Evolutionary conservation across 208 protist genomes (phyloP), one percentile per base, ranked within the genome.

Genomic region (Kentomonas sorsogonicus): DNA sequence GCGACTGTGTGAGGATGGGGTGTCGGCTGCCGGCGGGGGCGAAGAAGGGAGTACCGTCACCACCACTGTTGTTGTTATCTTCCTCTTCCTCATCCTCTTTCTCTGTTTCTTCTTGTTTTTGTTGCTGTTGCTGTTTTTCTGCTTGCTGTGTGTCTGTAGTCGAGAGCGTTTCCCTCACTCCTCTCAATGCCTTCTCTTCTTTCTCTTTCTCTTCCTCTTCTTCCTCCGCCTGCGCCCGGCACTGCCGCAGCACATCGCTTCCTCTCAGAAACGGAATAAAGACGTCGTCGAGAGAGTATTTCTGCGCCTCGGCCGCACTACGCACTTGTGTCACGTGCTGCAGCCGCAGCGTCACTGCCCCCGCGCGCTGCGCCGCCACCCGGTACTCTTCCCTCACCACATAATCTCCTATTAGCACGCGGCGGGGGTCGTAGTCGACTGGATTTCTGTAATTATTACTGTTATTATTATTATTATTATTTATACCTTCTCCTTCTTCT

Each of bases 221-320:
- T n/a, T n/a, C n/a, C n/a, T n/a, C n/a, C n/a, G n/a, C n/a, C n/a
- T n/a, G n/a, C n/a, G n/a, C n/a, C n/a, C n/a, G n/a, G n/a, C n/a
- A 83, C 27, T 83, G 63, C 9, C 83, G 67, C 25, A 57, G 55
- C n/a, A 83, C 80, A 50, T 79, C 87, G 29, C 60, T 50, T 15
- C 88, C 88, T 18, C 84, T 78, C 15, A 94, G 64, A 69, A 95
- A 92, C 0, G 88, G 88, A 31, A 95, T 58, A 40, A 76, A 89
- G 18, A 95, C 68, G 53, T 95, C 84, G 29, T 92, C 75, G 26
- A 92, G 65, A 30, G 69, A 69, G 45, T 66, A 84, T 22, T 39
- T 33, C 18, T 50, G 62, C 0, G 84, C 83, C 30, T 92, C 79
- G 22, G 50, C 71, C 13, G 31, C 45, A 15, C 69, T 79, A 1